Base-by-base conservation (phyloP, 352 stramenopile genomes). In the Globisporangium carolinianum region DNA sequence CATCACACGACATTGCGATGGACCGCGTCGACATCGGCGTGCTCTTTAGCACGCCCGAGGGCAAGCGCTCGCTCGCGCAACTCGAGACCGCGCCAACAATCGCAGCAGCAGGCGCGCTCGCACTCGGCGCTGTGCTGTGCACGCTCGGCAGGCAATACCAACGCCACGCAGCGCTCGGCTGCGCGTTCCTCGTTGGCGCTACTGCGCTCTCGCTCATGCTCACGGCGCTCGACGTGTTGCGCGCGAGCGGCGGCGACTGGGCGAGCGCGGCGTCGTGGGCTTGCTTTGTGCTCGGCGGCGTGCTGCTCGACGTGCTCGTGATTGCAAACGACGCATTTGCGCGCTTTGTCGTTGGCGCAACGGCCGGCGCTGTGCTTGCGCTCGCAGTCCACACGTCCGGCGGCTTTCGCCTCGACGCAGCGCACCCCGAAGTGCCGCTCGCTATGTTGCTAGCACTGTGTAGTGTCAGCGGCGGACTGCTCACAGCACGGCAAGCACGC, bases 241-340 rank as follows among this genome's bases (percentile, higher is more conserved):
- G 42, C 1, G 42, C 39, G 15, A 14, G 24, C 36, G 18, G 9
- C 4, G 15, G 35, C 14, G n/a, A 60, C 17, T 82, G 65, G 65
- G 48, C 66, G 18, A 60, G 61, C 15, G 61, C 64, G 1, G 60
- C 58, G 15, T 75, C 72, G 36, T 83, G 73, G 73, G 65, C 51
- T 3, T 65, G 57, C n/a, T 83, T 83, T 57, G 60, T 74, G 39
- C 48, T 80, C 7, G 60, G 67, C 11, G 72, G 72, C 18, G 53
- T 62, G 8, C 47, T 75, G 18, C 66, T 66, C 47, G 68, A 60
- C 8, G 10, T 68, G 11, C 8, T 73, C 32, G 63, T 69, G 37
- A 57, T 76, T 46, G 63, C 56, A 39, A 62, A 54, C 41, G 58
- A 47, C 51, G 37, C 17, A 6, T 42, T 63, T 17, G 68, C 53